Conservation (phyloP, 768 basidiomycete genomes). For the Austroboletus eburneus region DNA sequence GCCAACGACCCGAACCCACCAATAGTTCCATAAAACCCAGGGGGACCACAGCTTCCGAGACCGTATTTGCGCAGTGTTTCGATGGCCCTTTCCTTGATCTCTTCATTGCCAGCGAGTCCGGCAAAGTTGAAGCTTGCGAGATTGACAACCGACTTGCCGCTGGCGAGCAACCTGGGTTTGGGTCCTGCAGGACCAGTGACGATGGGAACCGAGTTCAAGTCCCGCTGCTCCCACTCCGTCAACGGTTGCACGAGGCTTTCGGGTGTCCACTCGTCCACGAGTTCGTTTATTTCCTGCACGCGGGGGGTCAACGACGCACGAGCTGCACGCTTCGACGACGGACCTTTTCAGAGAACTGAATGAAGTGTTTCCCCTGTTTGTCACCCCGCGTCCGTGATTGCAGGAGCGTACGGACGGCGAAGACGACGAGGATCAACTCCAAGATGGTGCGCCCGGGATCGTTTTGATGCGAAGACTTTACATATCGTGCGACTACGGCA, state of each 20-base stretch:
- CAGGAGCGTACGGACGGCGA: slow-evolving; percentile 86
- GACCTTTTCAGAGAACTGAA: slow-evolving; percentile 88
- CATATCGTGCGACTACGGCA: slow-evolving; percentile 81
- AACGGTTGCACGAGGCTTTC: slow-evolving; percentile 74
- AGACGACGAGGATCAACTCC: slow-evolving; percentile 82
- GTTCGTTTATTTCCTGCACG: slow-evolving; percentile 87
- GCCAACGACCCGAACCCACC: slow-evolving; percentile 47
- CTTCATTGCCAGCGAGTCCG: slow-evolving; percentile 83
- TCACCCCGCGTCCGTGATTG: slow-evolving; percentile 88
- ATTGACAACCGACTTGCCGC: slow-evolving; percentile 76
- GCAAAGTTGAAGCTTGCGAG: slow-evolving; percentile 90
- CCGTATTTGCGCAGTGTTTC: slow-evolving; percentile 87
- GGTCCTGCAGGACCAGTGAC: slow-evolving; percentile 78
- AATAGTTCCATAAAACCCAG: slow-evolving; percentile 94
- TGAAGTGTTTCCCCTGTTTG: slow-evolving; percentile 80
- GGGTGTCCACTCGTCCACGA: slow-evolving; percentile 93
- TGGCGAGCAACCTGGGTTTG: slow-evolving; percentile 70
- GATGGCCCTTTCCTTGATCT: slow-evolving; percentile 80
- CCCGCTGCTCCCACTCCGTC: slow-evolving; percentile 52
- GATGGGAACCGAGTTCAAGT: slow-evolving; percentile 72
- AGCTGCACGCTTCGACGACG: slow-evolving; percentile 8
- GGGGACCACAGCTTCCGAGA: slow-evolving; percentile 91
- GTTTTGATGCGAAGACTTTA: slow-evolving; percentile 92
- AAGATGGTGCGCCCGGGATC: slow-evolving; percentile 91
- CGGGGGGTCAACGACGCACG: neutral